Conservation (phyloP, 257 asterid species). For the Scutellaria barbata region DNA sequence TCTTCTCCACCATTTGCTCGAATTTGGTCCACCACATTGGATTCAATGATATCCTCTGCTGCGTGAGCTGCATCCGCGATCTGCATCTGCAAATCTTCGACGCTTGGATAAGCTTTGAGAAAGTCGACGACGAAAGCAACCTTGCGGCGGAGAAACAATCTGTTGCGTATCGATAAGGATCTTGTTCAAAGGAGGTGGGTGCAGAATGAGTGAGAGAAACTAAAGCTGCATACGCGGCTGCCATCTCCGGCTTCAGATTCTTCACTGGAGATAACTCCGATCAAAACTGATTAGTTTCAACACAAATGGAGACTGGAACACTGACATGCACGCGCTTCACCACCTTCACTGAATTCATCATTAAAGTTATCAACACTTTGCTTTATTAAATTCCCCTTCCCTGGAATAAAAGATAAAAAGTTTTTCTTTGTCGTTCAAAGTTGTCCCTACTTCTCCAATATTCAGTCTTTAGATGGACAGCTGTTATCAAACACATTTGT, state of each 20-base stretch:
- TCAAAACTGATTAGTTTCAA: too few species aligned
- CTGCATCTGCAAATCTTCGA: constrained; percentile 19
- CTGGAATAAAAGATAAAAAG: too few species aligned
- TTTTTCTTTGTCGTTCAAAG: too few species aligned
- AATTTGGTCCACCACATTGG: constrained; percentile 11
- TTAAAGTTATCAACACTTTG: too few species aligned
- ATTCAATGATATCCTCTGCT: constrained; percentile 38
- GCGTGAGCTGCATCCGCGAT: constrained; percentile 32
- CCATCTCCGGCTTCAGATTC: background rate
- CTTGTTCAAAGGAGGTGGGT: constrained; percentile 2
- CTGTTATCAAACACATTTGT: too few species aligned
- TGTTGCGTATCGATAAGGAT: background rate
- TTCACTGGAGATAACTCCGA: too few species aligned
- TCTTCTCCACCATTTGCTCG: background rate
- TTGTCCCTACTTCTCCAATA: too few species aligned
- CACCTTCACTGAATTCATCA: too few species aligned
- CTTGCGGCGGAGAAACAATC: constrained; percentile 5
- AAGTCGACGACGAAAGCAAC: constrained; percentile 16
- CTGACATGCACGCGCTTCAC: too few species aligned
- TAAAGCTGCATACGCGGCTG: constrained; percentile 35
- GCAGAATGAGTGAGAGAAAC: constrained; percentile 41
- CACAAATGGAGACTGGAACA: too few species aligned
- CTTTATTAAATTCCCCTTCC: too few species aligned
- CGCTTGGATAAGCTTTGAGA: constrained; percentile 22
- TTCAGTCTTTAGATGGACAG: too few species aligned